These are phyloP conservation scores for Daldinia vernicosa DNA, from an alignment of 495 filamentous ascomycete genomes.

Conservation along the genomic window DNA sequence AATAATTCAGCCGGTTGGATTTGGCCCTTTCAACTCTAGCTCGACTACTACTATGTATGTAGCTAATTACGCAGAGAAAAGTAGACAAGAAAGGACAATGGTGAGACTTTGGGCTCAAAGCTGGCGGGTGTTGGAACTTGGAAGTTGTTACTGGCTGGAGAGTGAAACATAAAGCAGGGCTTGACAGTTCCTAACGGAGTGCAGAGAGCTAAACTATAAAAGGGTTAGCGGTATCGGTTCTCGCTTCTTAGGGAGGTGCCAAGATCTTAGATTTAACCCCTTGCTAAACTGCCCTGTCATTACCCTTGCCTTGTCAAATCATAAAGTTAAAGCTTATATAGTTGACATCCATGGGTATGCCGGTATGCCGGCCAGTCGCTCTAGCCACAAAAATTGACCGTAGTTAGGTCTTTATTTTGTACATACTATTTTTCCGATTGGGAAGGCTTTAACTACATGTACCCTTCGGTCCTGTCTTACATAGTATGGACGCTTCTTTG, in stretches of 20 bases:
- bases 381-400: background rate
- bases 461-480: background rate
- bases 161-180: slow-evolving; percentile 26
- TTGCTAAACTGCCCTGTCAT: slow-evolving; percentile 9
- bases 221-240: background rate
- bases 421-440: background rate
- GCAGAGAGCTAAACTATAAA: slow-evolving; percentile 1
- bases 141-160: slow-evolving; percentile 7
- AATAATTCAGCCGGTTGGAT: background rate
- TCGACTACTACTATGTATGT: background rate
- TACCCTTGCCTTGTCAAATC: background rate
- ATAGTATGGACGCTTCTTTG: slow-evolving; percentile 2
- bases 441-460: background rate
- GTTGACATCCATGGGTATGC: background rate
- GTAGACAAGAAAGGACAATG: slow-evolving; percentile 2
- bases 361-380: background rate
- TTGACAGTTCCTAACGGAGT: background rate
- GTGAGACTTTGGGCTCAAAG: slow-evolving; percentile 17
- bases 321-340: background rate
- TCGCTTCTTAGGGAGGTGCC: slow-evolving; percentile 13
- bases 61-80: background rate
- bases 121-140: slow-evolving; percentile 4
- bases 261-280: slow-evolving; percentile 9
- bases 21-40: background rate
- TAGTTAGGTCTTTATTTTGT: background rate